These are phyloP conservation scores for Aquilaria sinensis DNA, from an alignment of 345 rosid species.

Conservation along the genomic window DNA sequence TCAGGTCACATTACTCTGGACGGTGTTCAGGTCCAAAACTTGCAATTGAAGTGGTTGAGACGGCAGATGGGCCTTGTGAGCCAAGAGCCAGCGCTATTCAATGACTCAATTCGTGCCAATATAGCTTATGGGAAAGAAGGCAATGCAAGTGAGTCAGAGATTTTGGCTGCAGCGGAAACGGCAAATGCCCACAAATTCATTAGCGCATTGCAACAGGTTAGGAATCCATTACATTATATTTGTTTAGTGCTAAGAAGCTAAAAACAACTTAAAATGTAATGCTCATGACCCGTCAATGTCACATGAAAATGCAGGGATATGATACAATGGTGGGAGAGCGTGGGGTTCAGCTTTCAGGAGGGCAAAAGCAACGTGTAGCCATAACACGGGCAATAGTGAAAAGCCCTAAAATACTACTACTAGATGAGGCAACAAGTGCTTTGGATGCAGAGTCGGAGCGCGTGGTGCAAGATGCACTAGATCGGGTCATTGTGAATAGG, in stretches of 20 bases:
- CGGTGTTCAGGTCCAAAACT: conserved; percentile 50
- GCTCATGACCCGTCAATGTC: too few relatives aligned
- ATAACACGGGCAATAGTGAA: conserved; percentile 73
- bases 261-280: too few relatives aligned
- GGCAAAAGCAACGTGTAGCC: conserved; percentile 78
- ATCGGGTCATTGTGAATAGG: conserved; percentile 46
- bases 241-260: too few relatives aligned
- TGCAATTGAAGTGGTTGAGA: conserved; percentile 63
- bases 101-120: conserved; percentile 55
- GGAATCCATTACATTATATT: background rate
- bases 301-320: conserved; percentile 38
- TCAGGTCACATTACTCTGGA: conserved; percentile 57
- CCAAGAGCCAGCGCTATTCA: conserved; percentile 64
- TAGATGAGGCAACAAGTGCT: conserved; percentile 76
- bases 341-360: conserved; percentile 69
- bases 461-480: conserved; percentile 67
- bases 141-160: conserved; percentile 47
- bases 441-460: conserved; percentile 70
- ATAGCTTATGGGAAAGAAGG: conserved; percentile 69
- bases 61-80: conserved; percentile 70
- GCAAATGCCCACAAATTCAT: conserved; percentile 74
- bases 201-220: conserved; percentile 44
- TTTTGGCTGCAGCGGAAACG: conserved; percentile 51
- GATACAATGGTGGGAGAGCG: conserved; percentile 66
- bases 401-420: conserved; percentile 52